Evolutionary conservation across 2,329 filamentous ascomycete genomes (phyloP).

Genomic region (Monosporascus sp.): DNA sequence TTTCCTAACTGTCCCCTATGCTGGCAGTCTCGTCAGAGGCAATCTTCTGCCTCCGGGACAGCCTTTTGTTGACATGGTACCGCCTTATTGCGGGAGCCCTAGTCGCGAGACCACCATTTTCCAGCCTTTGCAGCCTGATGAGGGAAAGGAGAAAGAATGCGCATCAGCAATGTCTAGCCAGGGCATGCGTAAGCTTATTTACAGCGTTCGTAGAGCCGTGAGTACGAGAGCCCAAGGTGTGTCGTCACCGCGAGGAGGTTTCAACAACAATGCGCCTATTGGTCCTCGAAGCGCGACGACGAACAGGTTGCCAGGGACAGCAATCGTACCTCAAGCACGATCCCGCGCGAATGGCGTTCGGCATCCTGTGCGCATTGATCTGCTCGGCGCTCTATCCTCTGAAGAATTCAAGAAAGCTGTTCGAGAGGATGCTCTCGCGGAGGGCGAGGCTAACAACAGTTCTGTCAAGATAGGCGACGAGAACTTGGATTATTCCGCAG

Average conservation of each 20-base stretch:
- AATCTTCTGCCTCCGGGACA: constrained; percentile 78
- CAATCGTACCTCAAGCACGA: constrained; percentile 52
- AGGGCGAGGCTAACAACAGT: constrained; percentile 22
- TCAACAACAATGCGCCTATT: constrained; percentile 43
- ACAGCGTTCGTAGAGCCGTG: constrained; percentile 77
- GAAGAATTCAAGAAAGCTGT: constrained; percentile 76
- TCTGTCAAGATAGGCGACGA: constrained; percentile 22
- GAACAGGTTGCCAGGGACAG: constrained; percentile 54
- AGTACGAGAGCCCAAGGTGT: constrained; percentile 51
- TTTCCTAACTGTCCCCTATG: constrained; percentile 60
- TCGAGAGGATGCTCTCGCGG: constrained; percentile 53
- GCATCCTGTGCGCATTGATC: constrained; percentile 65
- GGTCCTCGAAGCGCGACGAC: constrained; percentile 48
- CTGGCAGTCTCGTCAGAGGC: constrained; percentile 81
- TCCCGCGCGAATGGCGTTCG: constrained; percentile 37
- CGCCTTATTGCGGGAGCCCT: constrained; percentile 42
- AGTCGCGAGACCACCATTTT: constrained; percentile 51
- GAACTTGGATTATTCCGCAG: constrained; percentile 36
- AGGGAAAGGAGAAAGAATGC: constrained; percentile 37
- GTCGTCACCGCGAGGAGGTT: constrained; percentile 40
- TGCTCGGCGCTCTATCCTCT: constrained; percentile 71
- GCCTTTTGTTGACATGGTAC: constrained; percentile 67
- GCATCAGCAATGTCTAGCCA: constrained; percentile 60
- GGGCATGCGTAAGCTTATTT: constrained; percentile 80
- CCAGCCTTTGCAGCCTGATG: constrained; percentile 30